Evolutionary conservation across 257 asterid genomes (phyloP), one percentile per base, ranked within the genome.

Genomic region (Solanum dulcamara): DNA sequence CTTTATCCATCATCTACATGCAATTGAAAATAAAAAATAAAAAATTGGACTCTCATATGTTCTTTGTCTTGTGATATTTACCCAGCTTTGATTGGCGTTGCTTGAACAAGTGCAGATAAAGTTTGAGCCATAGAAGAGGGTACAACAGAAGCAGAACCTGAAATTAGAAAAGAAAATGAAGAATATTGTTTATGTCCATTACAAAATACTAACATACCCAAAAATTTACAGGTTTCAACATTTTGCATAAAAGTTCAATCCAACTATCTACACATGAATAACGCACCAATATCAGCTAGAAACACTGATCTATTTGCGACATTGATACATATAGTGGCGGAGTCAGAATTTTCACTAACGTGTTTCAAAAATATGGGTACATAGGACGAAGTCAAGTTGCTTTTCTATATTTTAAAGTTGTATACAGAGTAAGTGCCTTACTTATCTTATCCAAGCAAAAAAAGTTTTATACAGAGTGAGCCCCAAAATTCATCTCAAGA

Each of bases 71-170:
- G 90, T 90, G 90, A 72, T 88, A 91, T 88, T 93, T 95, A 37
- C 98, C 92, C 72, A 95, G 91, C 87, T 96, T 96, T 11, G 96
- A 93, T 9, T 93, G 85, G 0, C 99, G 94, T 88, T 94, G 99
- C 92, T 92, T 93, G 90, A 95, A 95, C 83, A 96, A 84, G 87
- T 96, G 98, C 83, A 94, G 94, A 92, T 95, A 96, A 50, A 96
- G 97, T 86, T 96, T 94, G 92, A 95, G 89, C 99, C 99, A 96
- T 77, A 94, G 66, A 67, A 96, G 86, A 55, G 98, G 99, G 85
- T 96, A 96, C 86, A 90, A 86, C 86, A 91, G 86, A 84, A 95
- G 97, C 88, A 95, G 85, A 85, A 83, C 91, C 99, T 96, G 94
- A 88, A 87, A 42, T 77, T 8, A 84, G 33, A 71, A 28, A 57